phyloP scores from a whole-genome alignment of 2,329 filamentous ascomycete genomes.

The Dothiorella sarmentorum region DNA sequence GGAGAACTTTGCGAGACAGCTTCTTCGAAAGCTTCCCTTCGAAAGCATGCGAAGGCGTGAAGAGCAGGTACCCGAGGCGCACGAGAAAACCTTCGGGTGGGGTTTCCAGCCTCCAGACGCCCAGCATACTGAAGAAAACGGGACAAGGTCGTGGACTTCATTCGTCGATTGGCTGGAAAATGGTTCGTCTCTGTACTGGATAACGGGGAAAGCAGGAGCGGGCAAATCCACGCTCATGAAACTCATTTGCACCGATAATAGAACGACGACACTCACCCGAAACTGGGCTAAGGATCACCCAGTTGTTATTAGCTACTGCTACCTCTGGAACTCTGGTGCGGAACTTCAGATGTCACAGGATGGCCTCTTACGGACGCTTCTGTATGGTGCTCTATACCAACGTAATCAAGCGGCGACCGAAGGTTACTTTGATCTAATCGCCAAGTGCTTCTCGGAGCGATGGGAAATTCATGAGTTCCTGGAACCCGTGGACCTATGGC shows the following conservation, averaged over 20 bases:
- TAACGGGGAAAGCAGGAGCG: constrained; percentile 42
- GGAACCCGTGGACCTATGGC: too few relatives aligned
- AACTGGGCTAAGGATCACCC: neutral
- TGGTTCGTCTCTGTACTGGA: constrained; percentile 34
- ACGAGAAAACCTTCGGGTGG: constrained; percentile 37
- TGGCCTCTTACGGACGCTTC: constrained; percentile 7
- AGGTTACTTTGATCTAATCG: too few relatives aligned
- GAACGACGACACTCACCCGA: neutral
- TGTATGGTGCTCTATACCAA: too few relatives aligned
- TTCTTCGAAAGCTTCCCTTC: too few relatives aligned
- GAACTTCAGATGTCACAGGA: constrained; percentile 7
- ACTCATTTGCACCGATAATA: constrained; percentile 20
- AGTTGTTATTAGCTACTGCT: constrained; percentile 32
- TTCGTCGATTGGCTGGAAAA: neutral
- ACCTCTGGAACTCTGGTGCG: constrained; percentile 38
- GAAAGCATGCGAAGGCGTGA: neutral
- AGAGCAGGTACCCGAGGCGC: neutral
- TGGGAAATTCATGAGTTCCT: neutral
- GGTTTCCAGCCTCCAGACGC: constrained; percentile 27
- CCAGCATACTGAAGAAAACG: too few relatives aligned
- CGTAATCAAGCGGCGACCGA: too few relatives aligned
- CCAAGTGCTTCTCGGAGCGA: neutral
- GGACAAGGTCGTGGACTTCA: neutral
- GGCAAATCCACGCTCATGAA: constrained; percentile 44
- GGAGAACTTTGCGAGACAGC: too few relatives aligned